Conservation (phyloP, 179 eudicot genomes). For the Vitellaria paradoxa region DNA sequence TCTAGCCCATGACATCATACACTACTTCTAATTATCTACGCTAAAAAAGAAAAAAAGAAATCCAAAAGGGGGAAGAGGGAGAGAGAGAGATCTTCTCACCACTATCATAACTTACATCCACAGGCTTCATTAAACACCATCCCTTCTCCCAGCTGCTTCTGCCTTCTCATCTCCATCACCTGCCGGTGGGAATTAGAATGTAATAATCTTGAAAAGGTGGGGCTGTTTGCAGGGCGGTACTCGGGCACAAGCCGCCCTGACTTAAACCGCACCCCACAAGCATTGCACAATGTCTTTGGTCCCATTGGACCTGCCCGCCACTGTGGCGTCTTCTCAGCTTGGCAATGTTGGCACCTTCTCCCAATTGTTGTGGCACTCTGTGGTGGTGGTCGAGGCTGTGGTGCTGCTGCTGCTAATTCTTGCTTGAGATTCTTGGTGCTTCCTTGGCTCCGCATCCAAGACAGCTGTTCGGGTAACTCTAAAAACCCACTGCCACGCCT, state of each 20-base stretch:
- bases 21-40: conserved; percentile 17
- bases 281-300: conserved; percentile 85
- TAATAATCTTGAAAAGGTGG: conserved; percentile 54
- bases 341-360: conserved; percentile 68
- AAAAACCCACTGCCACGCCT: conserved; percentile 29
- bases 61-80: background rate
- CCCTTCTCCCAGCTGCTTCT: conserved; percentile 31
- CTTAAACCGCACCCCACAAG: conserved; percentile 85
- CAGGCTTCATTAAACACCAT: conserved; percentile 23
- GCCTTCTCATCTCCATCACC: conserved; percentile 78
- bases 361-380: conserved; percentile 28
- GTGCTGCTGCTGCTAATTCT: background rate
- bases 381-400: background rate
- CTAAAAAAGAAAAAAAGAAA: conserved; percentile 6
- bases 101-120: conserved; percentile 38
- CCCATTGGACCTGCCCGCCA: conserved; percentile 88
- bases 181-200: conserved; percentile 93
- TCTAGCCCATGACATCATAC: conserved; percentile 32
- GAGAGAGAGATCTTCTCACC: conserved; percentile 11
- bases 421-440: conserved; percentile 22
- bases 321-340: conserved; percentile 64
- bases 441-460: conserved; percentile 31
- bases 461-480: conserved; percentile 28
- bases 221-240: conserved; percentile 87
- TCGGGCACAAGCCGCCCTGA: conserved; percentile 84